phyloP scores from a whole-genome alignment of 371 early-diverging fungal genomes.

The Actinomortierella wolfii region DNA sequence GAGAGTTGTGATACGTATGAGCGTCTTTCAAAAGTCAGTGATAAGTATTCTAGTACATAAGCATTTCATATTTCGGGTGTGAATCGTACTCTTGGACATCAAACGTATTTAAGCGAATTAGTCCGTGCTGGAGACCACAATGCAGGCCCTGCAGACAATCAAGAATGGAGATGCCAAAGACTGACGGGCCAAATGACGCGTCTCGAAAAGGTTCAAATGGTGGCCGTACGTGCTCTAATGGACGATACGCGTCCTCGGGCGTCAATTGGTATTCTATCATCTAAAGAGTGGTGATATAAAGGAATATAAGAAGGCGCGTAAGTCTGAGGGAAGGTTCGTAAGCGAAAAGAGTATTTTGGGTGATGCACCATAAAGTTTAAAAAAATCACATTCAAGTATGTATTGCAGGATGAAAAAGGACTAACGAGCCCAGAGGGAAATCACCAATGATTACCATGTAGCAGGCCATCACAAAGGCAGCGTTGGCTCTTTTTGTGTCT shows the following conservation, averaged over 20 bases:
- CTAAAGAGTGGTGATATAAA: too few relatives aligned
- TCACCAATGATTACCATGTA: slow-evolving; percentile 56
- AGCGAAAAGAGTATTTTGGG: too few relatives aligned
- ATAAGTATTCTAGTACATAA: too few relatives aligned
- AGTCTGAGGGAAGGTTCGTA: too few relatives aligned
- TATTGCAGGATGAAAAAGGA: too few relatives aligned
- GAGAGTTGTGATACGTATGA: neutral
- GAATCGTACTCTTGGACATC: slow-evolving; percentile 62
- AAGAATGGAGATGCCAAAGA: slow-evolving; percentile 61
- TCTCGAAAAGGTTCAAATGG: slow-evolving; percentile 62
- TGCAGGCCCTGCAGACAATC: slow-evolving; percentile 65
- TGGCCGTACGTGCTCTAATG: slow-evolving; percentile 48
- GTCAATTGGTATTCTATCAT: slow-evolving; percentile 53
- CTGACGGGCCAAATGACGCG: slow-evolving; percentile 66
- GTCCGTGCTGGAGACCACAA: slow-evolving; percentile 54
- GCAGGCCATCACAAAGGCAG: slow-evolving; percentile 59
- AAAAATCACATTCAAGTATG: too few relatives aligned
- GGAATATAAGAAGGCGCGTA: too few relatives aligned
- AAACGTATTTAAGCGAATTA: slow-evolving; percentile 57
- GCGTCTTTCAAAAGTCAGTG: neutral
- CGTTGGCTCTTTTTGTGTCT: slow-evolving; percentile 58
- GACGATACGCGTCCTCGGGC: slow-evolving; percentile 60
- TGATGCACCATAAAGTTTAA: too few relatives aligned
- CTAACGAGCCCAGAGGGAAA: neutral
- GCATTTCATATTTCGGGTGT: too few relatives aligned